Conservation (phyloP, 208 protist genomes). For the Strigomonas culicis region DNA sequence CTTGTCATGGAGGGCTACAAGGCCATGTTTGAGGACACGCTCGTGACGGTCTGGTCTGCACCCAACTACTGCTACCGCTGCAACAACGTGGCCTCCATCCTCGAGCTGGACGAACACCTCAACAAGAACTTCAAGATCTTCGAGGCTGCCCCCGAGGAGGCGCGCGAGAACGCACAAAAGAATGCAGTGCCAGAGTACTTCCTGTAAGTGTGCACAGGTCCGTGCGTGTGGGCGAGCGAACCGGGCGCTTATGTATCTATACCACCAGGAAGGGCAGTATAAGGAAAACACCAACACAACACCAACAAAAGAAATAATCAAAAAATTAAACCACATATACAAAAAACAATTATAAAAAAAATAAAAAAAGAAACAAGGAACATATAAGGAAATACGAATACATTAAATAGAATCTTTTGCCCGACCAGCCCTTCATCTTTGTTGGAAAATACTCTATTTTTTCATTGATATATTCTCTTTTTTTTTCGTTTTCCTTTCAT, state of each 20-base stretch:
- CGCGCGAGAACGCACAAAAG: conserved; percentile 78
- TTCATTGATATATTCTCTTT: background rate
- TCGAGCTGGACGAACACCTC: conserved; percentile 94
- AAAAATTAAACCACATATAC: no score
- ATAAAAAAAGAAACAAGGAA: conserved; percentile 3
- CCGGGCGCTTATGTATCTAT: background rate
- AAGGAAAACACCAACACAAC: background rate
- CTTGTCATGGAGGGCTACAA: conserved; percentile 96
- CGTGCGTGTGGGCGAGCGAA: conserved; percentile 67
- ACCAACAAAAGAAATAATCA: conserved; percentile 8
- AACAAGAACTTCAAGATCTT: conserved; percentile 13
- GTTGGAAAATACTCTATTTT: conserved; percentile 3
- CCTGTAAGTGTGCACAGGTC: conserved; percentile 78
- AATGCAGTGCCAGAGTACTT: conserved; percentile 89
- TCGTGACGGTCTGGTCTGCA: conserved; percentile 96
- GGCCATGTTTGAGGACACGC: conserved; percentile 91
- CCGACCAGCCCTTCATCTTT: background rate
- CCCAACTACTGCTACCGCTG: conserved; percentile 97
- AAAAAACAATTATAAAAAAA: conserved; percentile 3
- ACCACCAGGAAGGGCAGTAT: background rate
- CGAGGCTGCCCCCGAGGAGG: conserved; percentile 59
- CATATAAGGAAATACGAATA: no score
- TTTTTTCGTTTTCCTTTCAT: conserved; percentile 1
- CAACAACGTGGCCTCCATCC: conserved; percentile 98
- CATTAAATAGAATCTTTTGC: no score